phyloP scores from a whole-genome alignment of 345 rosid species.

The Streptanthus diversifolius region DNA sequence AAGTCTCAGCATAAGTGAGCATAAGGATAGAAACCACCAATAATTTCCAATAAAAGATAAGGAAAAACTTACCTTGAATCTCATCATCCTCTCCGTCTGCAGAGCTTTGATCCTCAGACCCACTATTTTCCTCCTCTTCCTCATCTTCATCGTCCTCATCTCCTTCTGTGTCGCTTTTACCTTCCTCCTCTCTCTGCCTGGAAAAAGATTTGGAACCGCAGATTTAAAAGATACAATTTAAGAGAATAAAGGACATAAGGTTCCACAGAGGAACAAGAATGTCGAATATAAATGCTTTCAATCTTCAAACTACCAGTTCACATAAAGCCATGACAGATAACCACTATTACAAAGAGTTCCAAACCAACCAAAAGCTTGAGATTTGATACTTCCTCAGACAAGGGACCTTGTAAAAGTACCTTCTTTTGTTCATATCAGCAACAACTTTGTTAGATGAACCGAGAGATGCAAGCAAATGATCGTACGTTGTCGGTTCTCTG shows the following conservation, averaged over 20 bases:
- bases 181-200: constrained; percentile 58
- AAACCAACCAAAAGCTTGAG: background rate
- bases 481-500: constrained; percentile 46
- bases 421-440: constrained; percentile 45
- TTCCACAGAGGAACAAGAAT: background rate
- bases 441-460: constrained; percentile 44
- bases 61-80: constrained; percentile 29
- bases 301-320: background rate
- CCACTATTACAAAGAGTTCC: background rate
- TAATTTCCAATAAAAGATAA: background rate
- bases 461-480: constrained; percentile 48
- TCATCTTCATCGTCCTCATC: constrained; percentile 41
- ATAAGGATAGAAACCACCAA: background rate
- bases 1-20: background rate
- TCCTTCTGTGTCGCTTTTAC: constrained; percentile 52
- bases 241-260: background rate
- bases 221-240: background rate
- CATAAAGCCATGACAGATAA: background rate
- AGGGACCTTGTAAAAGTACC: constrained; percentile 36
- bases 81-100: constrained; percentile 39
- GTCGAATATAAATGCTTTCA: background rate
- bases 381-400: background rate
- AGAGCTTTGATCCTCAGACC: constrained; percentile 35
- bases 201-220: background rate
- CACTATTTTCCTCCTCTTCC: constrained; percentile 47